phyloP scores from a whole-genome alignment of 129 eudicot genomes.

The Mikania micrantha region DNA sequence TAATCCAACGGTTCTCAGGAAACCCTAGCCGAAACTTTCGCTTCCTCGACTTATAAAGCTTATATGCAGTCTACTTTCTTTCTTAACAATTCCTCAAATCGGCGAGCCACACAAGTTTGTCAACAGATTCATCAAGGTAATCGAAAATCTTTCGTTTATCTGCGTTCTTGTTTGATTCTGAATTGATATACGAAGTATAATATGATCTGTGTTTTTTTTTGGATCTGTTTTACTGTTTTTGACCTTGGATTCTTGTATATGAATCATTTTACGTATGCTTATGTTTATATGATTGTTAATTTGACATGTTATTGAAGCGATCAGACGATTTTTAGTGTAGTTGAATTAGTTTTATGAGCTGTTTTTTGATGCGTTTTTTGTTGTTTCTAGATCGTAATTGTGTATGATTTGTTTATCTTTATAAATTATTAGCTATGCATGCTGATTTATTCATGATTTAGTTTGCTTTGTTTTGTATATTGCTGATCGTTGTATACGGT shows the following conservation, averaged over 20 bases:
- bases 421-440: too few relatives aligned
- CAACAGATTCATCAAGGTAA: not conserved
- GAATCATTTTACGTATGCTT: not conserved
- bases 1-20: constrained; percentile 6
- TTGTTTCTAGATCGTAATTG: too few relatives aligned
- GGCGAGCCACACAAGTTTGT: not conserved
- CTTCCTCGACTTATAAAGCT: not conserved
- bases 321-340: not conserved
- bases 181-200: not conserved
- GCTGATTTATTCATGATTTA: too few relatives aligned
- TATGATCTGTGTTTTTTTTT: not conserved
- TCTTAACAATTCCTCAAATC: not conserved
- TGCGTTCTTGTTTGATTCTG: not conserved
- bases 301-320: not conserved
- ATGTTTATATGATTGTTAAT: too few relatives aligned
- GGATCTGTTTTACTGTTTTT: not conserved
- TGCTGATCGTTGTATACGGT: too few relatives aligned
- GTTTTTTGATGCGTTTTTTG: not conserved
- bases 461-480: too few relatives aligned
- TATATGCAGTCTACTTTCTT: not conserved
- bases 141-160: not conserved
- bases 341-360: not conserved
- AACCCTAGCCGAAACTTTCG: constrained; percentile 18
- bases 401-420: too few relatives aligned
- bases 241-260: not conserved